Percentiles rank a stretch among this genome's conserved stretches.
These are phyloP conservation scores for Malassezia obtusa DNA, from an alignment of 1,284 basidiomycete genomes.

Conservation along the genomic window DNA sequence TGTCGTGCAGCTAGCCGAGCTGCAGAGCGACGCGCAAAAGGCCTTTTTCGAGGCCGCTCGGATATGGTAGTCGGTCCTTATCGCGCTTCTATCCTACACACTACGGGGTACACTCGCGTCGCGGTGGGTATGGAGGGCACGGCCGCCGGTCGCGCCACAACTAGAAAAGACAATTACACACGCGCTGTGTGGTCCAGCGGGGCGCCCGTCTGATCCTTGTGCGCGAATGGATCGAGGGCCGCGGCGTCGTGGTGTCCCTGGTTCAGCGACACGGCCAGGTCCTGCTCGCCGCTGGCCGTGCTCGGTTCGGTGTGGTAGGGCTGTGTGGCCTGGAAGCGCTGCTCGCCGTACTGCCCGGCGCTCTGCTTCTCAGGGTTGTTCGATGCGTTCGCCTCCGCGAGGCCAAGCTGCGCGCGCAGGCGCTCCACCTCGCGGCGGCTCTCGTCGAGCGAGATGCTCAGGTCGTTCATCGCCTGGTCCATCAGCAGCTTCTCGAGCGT, in stretches of 20 bases:
- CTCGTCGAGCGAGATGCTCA: conserved; percentile 37
- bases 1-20: conserved; percentile 7
- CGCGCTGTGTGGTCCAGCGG: conserved; percentile 7
- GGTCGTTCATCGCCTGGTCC: conserved; percentile 59
- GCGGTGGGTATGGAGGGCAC: background rate
- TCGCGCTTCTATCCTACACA: conserved; percentile 1
- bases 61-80: background rate
- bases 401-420: conserved; percentile 28
- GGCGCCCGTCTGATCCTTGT: conserved; percentile 1
- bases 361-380: background rate
- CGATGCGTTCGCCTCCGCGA: conserved; percentile 8
- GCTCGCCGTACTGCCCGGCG: conserved; percentile 3
- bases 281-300: conserved; percentile 3
- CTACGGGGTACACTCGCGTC: background rate
- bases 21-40: conserved; percentile 1
- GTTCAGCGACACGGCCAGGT: conserved; percentile 11
- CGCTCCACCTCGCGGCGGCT: conserved; percentile 28
- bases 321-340: conserved; percentile 14
- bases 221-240: conserved; percentile 5
- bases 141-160: background rate
- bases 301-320: conserved; percentile 5
- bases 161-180: too few relatives aligned
- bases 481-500: conserved; percentile 82
- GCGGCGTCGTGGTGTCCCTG: background rate
- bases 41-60: background rate